Conservation (phyloP, 31 red algal species). For the Odonthalia washingtoniensis region DNA sequence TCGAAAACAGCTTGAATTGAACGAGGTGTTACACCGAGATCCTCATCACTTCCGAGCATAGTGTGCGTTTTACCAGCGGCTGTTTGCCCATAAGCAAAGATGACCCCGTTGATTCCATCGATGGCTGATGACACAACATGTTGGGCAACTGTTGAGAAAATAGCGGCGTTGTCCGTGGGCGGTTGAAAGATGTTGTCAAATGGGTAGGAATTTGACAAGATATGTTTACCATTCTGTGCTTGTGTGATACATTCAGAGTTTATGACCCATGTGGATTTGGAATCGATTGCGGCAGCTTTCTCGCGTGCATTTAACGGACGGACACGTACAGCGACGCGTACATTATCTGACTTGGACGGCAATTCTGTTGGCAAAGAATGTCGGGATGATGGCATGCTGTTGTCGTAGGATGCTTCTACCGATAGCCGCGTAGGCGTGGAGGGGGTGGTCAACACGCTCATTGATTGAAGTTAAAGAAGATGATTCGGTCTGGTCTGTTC, state of each 20-base stretch:
- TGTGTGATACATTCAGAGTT: slow-evolving; percentile 47
- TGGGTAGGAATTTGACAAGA: slow-evolving; percentile 58
- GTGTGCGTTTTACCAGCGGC: slow-evolving; percentile 98
- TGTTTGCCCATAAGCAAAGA: slow-evolving; percentile 98
- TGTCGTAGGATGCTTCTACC: no score
- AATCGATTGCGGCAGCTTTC: slow-evolving; percentile 36
- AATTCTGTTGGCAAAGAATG: neutral
- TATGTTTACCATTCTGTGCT: slow-evolving; percentile 36
- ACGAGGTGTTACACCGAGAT: slow-evolving; percentile 85
- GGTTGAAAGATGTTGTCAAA: slow-evolving; percentile 92
- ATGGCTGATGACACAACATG: slow-evolving; percentile 81
- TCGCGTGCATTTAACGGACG: slow-evolving; percentile 86
- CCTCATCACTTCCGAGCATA: slow-evolving; percentile 83
- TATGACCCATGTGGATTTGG: slow-evolving; percentile 41
- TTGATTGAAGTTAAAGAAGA: no score
- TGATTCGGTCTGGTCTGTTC: no score
- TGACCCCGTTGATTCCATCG: slow-evolving; percentile 89
- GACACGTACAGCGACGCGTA: slow-evolving; percentile 83
- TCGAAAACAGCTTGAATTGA: slow-evolving; percentile 75
- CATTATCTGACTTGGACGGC: slow-evolving; percentile 39
- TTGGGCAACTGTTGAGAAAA: slow-evolving; percentile 72
- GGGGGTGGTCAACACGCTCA: no score
- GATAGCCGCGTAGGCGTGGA: no score
- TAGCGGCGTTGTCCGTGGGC: slow-evolving; percentile 55
- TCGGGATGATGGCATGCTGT: no score